Evolutionary conservation across 2,329 filamentous ascomycete genomes (phyloP).

Genomic region (Shiraia sp.): DNA sequence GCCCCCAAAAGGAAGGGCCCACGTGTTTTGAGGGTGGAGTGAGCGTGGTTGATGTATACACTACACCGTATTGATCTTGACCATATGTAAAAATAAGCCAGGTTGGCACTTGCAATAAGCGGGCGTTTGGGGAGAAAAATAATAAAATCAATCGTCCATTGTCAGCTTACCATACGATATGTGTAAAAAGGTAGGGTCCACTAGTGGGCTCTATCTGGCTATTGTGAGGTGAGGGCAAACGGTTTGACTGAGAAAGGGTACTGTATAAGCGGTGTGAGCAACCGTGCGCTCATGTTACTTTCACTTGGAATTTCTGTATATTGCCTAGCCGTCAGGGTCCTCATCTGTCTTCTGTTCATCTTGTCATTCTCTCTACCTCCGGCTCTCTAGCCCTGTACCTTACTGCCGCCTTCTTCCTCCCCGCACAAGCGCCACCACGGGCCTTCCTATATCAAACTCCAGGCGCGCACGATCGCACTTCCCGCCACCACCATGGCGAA

Average conservation of each 20-base stretch:
- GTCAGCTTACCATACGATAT: not conserved
- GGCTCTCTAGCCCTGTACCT: not conserved
- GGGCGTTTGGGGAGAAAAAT: conserved; percentile 37
- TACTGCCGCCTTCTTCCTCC: conserved; percentile 5
- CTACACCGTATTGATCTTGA: conserved; percentile 21
- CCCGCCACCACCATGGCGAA: conserved; percentile 27
- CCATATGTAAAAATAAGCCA: conserved; percentile 36
- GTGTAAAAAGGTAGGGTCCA: conserved; percentile 2
- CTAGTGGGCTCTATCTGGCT: not conserved
- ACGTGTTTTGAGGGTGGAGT: conserved; percentile 73
- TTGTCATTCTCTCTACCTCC: not conserved
- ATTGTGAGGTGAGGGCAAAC: not conserved
- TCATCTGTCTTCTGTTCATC: not conserved
- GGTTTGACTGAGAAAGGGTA: conserved; percentile 3
- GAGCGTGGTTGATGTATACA: conserved; percentile 32
- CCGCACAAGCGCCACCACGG: conserved; percentile 5
- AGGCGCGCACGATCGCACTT: conserved; percentile 15
- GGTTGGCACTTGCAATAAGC: conserved; percentile 17
- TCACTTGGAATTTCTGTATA: conserved; percentile 11
- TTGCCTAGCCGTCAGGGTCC: conserved; percentile 1
- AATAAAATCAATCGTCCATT: conserved; percentile 17
- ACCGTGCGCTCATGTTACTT: conserved; percentile 7
- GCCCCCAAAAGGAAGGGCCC: conserved; percentile 71
- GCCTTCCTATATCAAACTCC: conserved; percentile 10
- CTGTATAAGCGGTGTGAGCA: not conserved